These are phyloP conservation scores for Ormosia emarginata DNA, from an alignment of 306 rosid genomes.

Conservation along the genomic window DNA sequence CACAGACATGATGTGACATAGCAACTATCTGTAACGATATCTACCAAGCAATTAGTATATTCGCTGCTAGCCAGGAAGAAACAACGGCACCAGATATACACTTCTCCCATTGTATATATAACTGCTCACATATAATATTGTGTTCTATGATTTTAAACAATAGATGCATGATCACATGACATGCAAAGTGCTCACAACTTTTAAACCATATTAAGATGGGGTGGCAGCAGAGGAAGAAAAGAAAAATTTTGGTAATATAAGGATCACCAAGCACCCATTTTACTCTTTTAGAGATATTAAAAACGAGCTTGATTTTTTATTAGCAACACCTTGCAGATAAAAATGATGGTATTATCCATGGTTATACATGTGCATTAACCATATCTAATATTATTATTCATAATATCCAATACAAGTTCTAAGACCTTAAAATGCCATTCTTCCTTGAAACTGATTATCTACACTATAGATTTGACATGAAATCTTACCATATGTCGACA, in stretches of 20 bases:
- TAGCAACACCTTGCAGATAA: not conserved
- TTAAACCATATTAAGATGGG: not conserved
- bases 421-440: constrained; percentile 6
- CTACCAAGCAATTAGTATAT: not conserved
- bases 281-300: not conserved
- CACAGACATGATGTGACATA: not conserved
- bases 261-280: not conserved
- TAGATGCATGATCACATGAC: not conserved
- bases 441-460: not conserved
- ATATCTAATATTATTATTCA: not conserved
- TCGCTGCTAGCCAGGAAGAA: not conserved
- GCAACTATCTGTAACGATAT: constrained; percentile 10
- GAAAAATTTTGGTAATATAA: not conserved
- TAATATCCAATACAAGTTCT: not conserved
- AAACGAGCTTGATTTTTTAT: not conserved
- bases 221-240: not conserved
- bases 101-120: not conserved
- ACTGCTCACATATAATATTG: not conserved
- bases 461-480: not conserved
- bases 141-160: not conserved
- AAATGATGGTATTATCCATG: not conserved
- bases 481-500: constrained; percentile 87
- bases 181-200: not conserved
- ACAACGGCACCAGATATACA: not conserved
- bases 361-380: not conserved